A percentile compares a stretch with the other conserved stretches of the same genome.
Conservation (phyloP, 805 yeast genomes). For the Starmera quercuum region DNA sequence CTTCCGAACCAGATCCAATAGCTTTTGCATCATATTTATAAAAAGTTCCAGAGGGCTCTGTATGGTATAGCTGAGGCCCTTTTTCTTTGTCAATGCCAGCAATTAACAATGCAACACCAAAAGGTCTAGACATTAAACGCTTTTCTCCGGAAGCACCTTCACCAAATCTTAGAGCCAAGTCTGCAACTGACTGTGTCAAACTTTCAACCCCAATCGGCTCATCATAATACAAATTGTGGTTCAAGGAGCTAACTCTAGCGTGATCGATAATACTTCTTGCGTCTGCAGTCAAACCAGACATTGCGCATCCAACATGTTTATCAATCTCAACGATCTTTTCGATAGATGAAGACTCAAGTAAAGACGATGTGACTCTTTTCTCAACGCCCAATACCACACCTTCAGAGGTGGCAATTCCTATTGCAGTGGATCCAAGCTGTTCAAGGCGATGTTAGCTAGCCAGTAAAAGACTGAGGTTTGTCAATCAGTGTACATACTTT, state of each 20-base stretch:
- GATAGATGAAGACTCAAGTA: slow-evolving; percentile 86
- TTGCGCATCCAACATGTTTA: slow-evolving; percentile 93
- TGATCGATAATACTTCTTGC: slow-evolving; percentile 98
- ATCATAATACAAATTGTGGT: slow-evolving; percentile 84
- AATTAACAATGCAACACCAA: slow-evolving; percentile 93
- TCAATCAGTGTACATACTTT: slow-evolving; percentile 39
- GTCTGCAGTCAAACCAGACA: slow-evolving; percentile 98
- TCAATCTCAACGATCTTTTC: slow-evolving; percentile 96
- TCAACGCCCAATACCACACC: slow-evolving; percentile 97
- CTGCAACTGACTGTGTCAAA: slow-evolving; percentile 94
- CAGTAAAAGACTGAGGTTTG: not conserved
- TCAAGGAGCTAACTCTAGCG: slow-evolving; percentile 84
- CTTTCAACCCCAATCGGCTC: slow-evolving; percentile 90
- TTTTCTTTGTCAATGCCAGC: slow-evolving; percentile 91
- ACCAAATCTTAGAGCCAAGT: slow-evolving; percentile 91
- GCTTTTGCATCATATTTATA: slow-evolving; percentile 98
- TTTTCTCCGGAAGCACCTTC: slow-evolving; percentile 97
- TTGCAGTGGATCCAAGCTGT: slow-evolving; percentile 88
- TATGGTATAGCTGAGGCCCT: slow-evolving; percentile 95
- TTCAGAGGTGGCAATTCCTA: slow-evolving; percentile 90
- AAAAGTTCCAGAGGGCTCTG: slow-evolving; percentile 99
- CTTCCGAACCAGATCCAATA: slow-evolving; percentile 97
- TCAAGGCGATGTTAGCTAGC: not conserved
- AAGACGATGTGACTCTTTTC: slow-evolving; percentile 88
- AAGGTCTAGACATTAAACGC: slow-evolving; percentile 89